Evolutionary conservation across 768 basidiomycete species (phyloP).

Genomic region (Mycena floridula): DNA sequence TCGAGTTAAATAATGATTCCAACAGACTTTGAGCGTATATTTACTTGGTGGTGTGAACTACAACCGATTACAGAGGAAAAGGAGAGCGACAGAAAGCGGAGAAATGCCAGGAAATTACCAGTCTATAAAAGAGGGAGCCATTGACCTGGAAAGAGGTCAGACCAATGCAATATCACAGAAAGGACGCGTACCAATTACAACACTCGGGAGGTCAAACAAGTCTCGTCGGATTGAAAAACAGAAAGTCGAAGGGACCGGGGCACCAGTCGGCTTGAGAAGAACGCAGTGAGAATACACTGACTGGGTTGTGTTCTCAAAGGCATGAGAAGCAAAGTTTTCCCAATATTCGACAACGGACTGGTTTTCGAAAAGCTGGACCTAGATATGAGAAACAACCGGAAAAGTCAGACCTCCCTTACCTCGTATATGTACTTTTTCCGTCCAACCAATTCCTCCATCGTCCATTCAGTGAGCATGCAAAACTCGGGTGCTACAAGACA

Average conservation of each 20-base stretch:
- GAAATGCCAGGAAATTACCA: too few species aligned
- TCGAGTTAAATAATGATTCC: too few species aligned
- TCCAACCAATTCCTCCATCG: constrained; percentile 69
- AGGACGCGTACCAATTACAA: constrained; percentile 67
- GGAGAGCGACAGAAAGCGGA: too few species aligned
- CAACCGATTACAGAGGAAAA: too few species aligned
- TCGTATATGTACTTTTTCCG: constrained; percentile 63
- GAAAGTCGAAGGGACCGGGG: constrained; percentile 86
- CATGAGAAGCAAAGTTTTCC: constrained; percentile 95
- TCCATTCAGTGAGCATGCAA: constrained; percentile 89
- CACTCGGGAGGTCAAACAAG: constrained; percentile 83
- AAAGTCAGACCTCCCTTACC: constrained; percentile 28
- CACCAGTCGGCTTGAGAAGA: constrained; percentile 76
- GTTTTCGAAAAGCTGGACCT: constrained; percentile 79
- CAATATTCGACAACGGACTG: constrained; percentile 93
- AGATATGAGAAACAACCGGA: background rate
- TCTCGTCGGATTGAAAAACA: constrained; percentile 95
- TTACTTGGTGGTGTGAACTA: too few species aligned
- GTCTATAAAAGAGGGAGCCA: constrained; percentile 78
- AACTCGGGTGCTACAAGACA: constrained; percentile 97
- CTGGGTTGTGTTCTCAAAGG: constrained; percentile 96
- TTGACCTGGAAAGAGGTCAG: constrained; percentile 50
- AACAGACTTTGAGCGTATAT: too few species aligned
- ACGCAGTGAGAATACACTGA: constrained; percentile 93
- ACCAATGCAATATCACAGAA: constrained; percentile 1